Evolutionary conservation across 768 basidiomycete genomes (phyloP).

Genomic region (Paxillus ammoniavirescens): DNA sequence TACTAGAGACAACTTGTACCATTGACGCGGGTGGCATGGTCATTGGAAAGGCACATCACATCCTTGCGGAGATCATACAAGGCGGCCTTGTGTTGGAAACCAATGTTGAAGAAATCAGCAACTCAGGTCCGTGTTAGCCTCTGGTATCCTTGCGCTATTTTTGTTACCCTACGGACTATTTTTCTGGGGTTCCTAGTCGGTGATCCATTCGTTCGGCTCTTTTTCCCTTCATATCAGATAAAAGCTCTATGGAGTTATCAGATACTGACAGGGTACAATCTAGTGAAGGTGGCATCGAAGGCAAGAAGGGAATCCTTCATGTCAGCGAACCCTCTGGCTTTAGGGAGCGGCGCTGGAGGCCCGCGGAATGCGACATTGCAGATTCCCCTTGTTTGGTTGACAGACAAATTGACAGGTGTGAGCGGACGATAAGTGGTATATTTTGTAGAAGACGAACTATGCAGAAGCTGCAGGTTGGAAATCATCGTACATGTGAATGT

Average conservation of each 20-base stretch:
- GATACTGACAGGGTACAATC: constrained; percentile 11
- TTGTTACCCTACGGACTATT: constrained; percentile 3
- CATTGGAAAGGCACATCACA: constrained; percentile 90
- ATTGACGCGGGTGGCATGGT: background rate
- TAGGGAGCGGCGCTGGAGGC: constrained; percentile 62
- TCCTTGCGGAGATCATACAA: constrained; percentile 94
- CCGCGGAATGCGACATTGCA: constrained; percentile 60
- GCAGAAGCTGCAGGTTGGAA: background rate
- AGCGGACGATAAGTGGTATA: constrained; percentile 40
- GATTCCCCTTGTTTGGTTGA: constrained; percentile 78
- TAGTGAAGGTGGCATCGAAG: constrained; percentile 70
- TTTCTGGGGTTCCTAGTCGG: background rate
- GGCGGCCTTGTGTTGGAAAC: constrained; percentile 97
- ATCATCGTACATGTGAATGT: background rate
- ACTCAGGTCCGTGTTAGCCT: constrained; percentile 49
- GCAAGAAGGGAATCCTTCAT: constrained; percentile 75
- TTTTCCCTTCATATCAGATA: background rate
- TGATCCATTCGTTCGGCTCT: background rate
- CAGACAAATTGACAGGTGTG: constrained; percentile 68
- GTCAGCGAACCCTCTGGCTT: constrained; percentile 79
- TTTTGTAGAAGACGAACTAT: background rate
- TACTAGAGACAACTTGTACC: background rate
- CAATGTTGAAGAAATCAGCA: constrained; percentile 82
- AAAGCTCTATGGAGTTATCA: background rate
- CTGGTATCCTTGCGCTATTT: background rate